Evolutionary conservation across 2,329 filamentous ascomycete genomes (phyloP).

Genomic region (Xylaria sp.): DNA sequence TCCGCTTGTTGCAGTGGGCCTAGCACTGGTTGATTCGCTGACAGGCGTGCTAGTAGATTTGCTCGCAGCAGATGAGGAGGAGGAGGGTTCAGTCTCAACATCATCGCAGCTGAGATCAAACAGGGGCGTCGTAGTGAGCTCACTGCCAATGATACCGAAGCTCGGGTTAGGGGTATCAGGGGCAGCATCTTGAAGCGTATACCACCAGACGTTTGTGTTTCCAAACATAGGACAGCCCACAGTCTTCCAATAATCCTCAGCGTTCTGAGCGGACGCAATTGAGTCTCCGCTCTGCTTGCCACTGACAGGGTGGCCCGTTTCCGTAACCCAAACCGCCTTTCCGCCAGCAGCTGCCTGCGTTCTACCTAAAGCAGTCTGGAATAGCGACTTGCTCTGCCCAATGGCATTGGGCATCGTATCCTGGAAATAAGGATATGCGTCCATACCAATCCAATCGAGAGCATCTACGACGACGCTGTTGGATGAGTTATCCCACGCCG

Average conservation of each 20-base stretch:
- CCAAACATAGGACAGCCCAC: constrained; percentile 79
- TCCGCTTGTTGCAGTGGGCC: constrained; percentile 28
- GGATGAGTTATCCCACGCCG: constrained; percentile 76
- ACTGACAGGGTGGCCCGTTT: constrained; percentile 86
- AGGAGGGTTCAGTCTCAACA: constrained; percentile 40
- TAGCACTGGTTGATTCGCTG: constrained; percentile 34
- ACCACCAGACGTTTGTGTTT: constrained; percentile 75
- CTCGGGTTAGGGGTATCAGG: constrained; percentile 70
- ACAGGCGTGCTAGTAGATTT: constrained; percentile 35
- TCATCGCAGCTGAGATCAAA: constrained; percentile 71
- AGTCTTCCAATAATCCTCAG: constrained; percentile 82
- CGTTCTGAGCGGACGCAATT: constrained; percentile 73
- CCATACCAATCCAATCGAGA: constrained; percentile 83
- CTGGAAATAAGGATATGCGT: constrained; percentile 89
- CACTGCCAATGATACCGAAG: constrained; percentile 74
- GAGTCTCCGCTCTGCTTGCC: constrained; percentile 72
- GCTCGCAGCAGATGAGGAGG: constrained; percentile 31
- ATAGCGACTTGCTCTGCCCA: constrained; percentile 71
- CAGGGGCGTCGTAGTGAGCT: constrained; percentile 64
- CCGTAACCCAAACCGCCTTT: constrained; percentile 86
- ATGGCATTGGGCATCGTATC: constrained; percentile 74
- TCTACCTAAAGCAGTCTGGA: constrained; percentile 72
- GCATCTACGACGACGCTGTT: constrained; percentile 77
- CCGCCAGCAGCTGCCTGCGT: constrained; percentile 68
- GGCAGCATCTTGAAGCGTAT: constrained; percentile 75